These are phyloP conservation scores for Erodium chrysanthum DNA, from an alignment of 441 rosid genomes.

Conservation along the genomic window DNA sequence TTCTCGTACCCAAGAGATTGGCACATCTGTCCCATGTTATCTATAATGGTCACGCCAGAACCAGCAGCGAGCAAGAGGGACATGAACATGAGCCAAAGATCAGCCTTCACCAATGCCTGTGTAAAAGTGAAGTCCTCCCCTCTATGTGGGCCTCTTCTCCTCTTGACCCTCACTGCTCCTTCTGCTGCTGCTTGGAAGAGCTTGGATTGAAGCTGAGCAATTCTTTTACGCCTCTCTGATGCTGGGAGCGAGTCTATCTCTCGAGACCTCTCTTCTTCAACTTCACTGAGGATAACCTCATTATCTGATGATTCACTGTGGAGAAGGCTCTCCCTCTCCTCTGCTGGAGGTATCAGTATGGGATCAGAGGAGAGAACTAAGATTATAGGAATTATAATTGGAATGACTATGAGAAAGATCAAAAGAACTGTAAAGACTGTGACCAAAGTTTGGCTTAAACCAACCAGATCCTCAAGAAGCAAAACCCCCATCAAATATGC, in stretches of 20 bases:
- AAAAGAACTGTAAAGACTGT: constrained; percentile 27
- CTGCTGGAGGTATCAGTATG: constrained; percentile 9
- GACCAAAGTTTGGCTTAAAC: constrained; percentile 30
- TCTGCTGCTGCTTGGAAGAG: constrained; percentile 40
- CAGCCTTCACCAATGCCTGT: constrained; percentile 44
- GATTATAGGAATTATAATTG: constrained; percentile 33
- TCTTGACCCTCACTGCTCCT: constrained; percentile 34
- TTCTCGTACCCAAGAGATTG: constrained; percentile 36
- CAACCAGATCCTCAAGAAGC: constrained; percentile 37
- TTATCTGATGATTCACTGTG: constrained; percentile 4
- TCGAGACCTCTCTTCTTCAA: constrained; percentile 31
- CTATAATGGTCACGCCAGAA: constrained; percentile 50
- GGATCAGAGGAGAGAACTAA: constrained; percentile 27
- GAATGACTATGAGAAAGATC: constrained; percentile 33
- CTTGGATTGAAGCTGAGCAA: constrained; percentile 32
- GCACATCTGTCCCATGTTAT: constrained; percentile 54
- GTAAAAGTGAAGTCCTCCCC: constrained; percentile 55
- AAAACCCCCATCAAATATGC: constrained; percentile 39
- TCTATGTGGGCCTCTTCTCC: constrained; percentile 40
- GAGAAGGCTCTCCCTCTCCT: constrained; percentile 23
- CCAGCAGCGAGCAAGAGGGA: constrained; percentile 48
- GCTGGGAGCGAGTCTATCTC: constrained; percentile 32
- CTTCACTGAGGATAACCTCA: constrained; percentile 44
- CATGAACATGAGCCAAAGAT: constrained; percentile 47
- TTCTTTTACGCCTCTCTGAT: constrained; percentile 27